Evolutionary conservation across 345 rosid genomes (phyloP), one percentile per base, ranked within the genome.

Genomic region (Carallia brachiata): DNA sequence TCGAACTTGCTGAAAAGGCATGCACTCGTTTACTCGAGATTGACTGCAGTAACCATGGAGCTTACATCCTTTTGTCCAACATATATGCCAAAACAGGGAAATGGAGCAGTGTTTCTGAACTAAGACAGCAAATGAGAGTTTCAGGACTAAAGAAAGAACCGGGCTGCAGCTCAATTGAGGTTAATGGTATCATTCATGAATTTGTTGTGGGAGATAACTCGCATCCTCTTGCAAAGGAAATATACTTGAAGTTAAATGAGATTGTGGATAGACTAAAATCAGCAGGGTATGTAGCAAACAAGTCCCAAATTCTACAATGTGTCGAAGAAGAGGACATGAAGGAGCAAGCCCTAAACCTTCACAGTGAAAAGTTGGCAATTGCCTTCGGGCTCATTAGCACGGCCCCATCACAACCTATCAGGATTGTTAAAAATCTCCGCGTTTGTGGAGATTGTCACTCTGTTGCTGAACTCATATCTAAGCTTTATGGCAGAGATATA

Each of bases 151-250:
- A 83, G 78, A 90, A 90, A 82, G 86, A 85, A 62, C 89, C 80
- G 9, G 97, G 97, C 40, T 89, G 90, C 67, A 90, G 97, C 82
- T 79, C 89, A 30, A 82, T 90, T n/a, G 92, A 89, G 83, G 84
- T 82, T 4, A 73, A 87, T 77, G 90, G 92, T 7, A 61, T 19
- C 56, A 74, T 87, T 28, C 90, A 90, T 40, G 86, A 86, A 83
- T 90, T 87, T 73, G 74, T 85, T 13, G 88, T 83, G 9, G 94
- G 87, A 64, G 97, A 89, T 63, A 76, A 80, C 37, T 60, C 82
- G 9, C 91, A 86, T 70, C 86, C 86, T 28, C 79, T 81, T 68
- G 81, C 79, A 74, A 81, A 70, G 56, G 78, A 81, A 59, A 88
- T 86, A 34, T 88, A 88, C 44, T 36, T 75, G 34, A 85, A 85